These are phyloP conservation scores for Pleurotus giganteus DNA, from an alignment of 768 basidiomycete genomes.

Conservation along the genomic window DNA sequence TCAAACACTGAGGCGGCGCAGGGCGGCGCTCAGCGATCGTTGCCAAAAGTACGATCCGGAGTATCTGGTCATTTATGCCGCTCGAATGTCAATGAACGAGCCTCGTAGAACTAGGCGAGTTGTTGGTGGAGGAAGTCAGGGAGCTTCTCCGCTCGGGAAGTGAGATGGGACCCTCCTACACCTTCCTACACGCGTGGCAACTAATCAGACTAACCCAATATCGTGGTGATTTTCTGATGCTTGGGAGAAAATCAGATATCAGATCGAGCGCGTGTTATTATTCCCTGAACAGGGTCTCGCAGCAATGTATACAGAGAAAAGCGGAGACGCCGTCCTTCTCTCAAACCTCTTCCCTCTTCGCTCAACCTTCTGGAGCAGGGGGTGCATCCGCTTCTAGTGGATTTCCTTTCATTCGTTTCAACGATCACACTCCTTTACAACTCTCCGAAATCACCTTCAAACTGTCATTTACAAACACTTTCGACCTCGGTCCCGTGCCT, in stretches of 20 bases:
- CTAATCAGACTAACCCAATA: neutral
- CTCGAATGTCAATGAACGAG: no score
- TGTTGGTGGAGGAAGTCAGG: no score
- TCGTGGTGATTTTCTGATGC: conserved; percentile 7
- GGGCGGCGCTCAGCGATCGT: no score
- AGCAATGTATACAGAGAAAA: neutral
- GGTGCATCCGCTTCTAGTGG: neutral
- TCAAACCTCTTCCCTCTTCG: neutral
- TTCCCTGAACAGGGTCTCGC: conserved; percentile 10
- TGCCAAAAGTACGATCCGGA: no score
- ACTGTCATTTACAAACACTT: neutral
- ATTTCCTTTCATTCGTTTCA: neutral
- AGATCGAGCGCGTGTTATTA: conserved; percentile 3
- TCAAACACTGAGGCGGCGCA: conserved; percentile 2
- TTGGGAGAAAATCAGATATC: neutral
- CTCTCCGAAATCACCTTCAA: neutral
- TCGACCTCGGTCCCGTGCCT: neutral
- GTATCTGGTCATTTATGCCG: no score
- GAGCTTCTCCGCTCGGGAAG: no score
- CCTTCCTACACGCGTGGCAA: no score
- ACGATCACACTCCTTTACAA: conserved; percentile 1
- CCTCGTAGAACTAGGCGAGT: no score
- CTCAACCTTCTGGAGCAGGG: neutral
- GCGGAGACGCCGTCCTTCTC: no score
- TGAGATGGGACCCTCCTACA: no score